Percentiles rank a stretch among this genome's conserved stretches.
phyloP scores from a whole-genome alignment of 345 rosid genomes.

The Aegle marmelos region DNA sequence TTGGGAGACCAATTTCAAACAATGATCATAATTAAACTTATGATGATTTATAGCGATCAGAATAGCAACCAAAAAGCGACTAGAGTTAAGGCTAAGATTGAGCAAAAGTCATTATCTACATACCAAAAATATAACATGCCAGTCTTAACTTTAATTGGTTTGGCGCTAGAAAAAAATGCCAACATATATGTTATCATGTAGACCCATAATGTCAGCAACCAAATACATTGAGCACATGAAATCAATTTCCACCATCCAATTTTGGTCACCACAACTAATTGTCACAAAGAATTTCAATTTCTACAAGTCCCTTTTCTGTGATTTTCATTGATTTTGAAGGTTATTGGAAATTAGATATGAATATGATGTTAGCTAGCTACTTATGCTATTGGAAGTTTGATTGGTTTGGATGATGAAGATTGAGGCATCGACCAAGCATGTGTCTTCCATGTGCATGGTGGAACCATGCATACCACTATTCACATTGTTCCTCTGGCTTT shows the following conservation, averaged over 20 bases:
- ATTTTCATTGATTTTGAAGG: not conserved
- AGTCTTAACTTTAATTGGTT: conserved; percentile 22
- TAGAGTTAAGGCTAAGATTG: not conserved
- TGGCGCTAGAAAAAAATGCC: conserved; percentile 10
- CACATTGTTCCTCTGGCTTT: not conserved
- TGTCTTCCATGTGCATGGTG: conserved; percentile 34
- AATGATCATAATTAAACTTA: not conserved
- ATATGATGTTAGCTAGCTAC: not conserved
- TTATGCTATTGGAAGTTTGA: not conserved
- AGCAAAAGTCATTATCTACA: conserved; percentile 13
- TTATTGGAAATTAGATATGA: not conserved
- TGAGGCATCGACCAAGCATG: conserved; percentile 25
- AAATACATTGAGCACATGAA: conserved; percentile 25
- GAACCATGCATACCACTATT: conserved; percentile 22
- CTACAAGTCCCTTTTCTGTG: not conserved
- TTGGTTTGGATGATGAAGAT: conserved; percentile 1
- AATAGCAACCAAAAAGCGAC: not conserved
- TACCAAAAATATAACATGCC: not conserved
- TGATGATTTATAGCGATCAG: not conserved
- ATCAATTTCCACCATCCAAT: conserved; percentile 20
- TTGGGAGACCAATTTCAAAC: not conserved
- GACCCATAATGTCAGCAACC: conserved; percentile 28
- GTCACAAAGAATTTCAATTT: not conserved
- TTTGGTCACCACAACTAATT: not conserved
- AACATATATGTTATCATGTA: conserved; percentile 14